Evolutionary conservation across 352 stramenopile genomes (phyloP).

Genomic region (Phytophthora melonis): DNA sequence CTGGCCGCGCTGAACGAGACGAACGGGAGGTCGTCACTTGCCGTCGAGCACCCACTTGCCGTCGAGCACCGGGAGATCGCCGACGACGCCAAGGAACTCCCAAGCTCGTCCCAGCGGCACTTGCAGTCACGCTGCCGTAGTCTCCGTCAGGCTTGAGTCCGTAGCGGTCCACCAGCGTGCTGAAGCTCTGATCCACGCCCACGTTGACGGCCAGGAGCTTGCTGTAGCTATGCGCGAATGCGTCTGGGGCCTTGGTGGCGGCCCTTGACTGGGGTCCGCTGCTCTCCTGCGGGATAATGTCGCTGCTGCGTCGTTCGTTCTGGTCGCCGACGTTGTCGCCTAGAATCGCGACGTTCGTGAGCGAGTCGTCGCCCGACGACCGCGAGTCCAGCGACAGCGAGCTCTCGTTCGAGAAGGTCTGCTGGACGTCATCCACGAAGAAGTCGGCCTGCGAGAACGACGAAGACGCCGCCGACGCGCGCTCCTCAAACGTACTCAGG

Average conservation of each 20-base stretch:
- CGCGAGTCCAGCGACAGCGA: constrained; percentile 28
- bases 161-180: constrained; percentile 23
- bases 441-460: constrained; percentile 23
- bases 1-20: constrained; percentile 33
- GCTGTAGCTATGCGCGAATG: constrained; percentile 41
- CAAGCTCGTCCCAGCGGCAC: constrained; percentile 13
- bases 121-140: constrained; percentile 10
- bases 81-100: constrained; percentile 25
- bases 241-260: constrained; percentile 5
- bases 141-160: constrained; percentile 4
- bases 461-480: constrained; percentile 10
- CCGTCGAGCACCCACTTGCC: too few relatives aligned
- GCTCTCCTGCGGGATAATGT: constrained; percentile 24
- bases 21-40: constrained; percentile 42
- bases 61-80: constrained; percentile 29
- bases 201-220: constrained; percentile 23
- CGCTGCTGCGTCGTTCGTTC: constrained; percentile 35
- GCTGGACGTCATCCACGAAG: constrained; percentile 46
- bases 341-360: constrained; percentile 43
- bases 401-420: constrained; percentile 31
- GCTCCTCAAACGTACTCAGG: constrained; percentile 36
- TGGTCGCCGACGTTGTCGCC: constrained; percentile 32
- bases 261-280: not conserved
- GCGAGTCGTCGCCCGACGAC: constrained; percentile 39
- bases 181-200: constrained; percentile 31